Evolutionary conservation across 164 flowering plant genomes (phyloP), one percentile per base, ranked within the genome.

Genomic region (Annona cherimola): DNA sequence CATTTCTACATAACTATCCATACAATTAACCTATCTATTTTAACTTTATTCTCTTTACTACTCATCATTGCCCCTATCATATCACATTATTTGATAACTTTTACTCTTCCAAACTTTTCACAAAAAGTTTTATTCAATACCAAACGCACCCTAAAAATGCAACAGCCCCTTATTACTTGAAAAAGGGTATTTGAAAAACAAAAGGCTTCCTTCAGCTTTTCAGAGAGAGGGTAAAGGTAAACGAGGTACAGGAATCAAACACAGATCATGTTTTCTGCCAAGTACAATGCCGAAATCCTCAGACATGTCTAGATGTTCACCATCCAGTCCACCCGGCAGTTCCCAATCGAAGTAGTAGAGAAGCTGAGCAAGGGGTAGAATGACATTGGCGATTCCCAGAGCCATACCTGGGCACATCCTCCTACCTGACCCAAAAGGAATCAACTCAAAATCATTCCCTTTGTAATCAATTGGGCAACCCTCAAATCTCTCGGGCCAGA

Each of bases 281-380:
- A 66, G 3, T 3, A 67, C 35, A 5, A 45, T 3, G 4, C 75
- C 71, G 11, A 45, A 67, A 5, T 44, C 35, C 75, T 73, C 71
- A 4, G 4, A 16, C 71, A 67, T 67, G 66, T 67, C 71, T 19
- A 73, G 26, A 43, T 73, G 71, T 18, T 45, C 66, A 11, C 44
- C 66, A 20, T 61, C 20, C 63, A 19, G 18, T 3, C n/a, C 75
- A 67, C 18, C 35, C 0, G 71, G 66, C 2, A 67, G 66, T 42
- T 67, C 60, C 75, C 75, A 73, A 45, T 73, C 71, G 40, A 14
- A 61, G 63, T 67, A 73, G 68, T 67, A 69, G 41, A 67, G 68
- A 44, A 73, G 65, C 5, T 60, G 14, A 44, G 71, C 43, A n/a
- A 73, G 44, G 1, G 71, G 19, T 67, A 73, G 75, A 7, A 66